Conservation (phyloP, 148 eudicot genomes). For the Rhododendron mucronatum region DNA sequence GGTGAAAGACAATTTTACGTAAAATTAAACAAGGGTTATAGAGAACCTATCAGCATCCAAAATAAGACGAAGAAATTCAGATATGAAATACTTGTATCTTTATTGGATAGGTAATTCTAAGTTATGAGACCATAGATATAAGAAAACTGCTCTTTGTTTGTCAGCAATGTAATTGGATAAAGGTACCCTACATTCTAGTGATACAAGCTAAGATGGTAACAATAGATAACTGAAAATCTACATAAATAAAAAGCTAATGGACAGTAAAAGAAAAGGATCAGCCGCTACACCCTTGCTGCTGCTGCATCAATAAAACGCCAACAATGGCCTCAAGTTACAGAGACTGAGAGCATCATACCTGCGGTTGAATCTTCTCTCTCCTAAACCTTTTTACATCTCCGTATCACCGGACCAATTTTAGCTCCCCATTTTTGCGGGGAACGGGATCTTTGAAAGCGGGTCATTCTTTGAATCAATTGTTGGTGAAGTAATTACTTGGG, state of each 20-base stretch:
- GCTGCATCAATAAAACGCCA: conserved; percentile 13
- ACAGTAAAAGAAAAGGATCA: neutral
- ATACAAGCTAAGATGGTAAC: neutral
- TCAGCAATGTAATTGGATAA: neutral
- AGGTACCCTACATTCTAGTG: neutral
- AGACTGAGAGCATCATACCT: conserved; percentile 14
- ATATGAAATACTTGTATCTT: neutral
- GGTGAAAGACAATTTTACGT: neutral
- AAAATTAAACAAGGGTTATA: neutral
- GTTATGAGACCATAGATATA: neutral
- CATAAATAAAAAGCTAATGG: neutral
- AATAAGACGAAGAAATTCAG: neutral
- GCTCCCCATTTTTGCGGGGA: conserved; percentile 38
- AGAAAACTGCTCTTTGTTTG: neutral
- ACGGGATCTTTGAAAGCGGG: conserved; percentile 25
- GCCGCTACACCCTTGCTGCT: conserved; percentile 8
- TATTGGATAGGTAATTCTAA: neutral
- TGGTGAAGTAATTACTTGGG: conserved; percentile 27
- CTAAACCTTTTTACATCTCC: conserved; percentile 14
- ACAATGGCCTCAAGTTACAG: conserved; percentile 15
- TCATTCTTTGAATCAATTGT: conserved; percentile 28
- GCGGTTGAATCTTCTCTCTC: conserved; percentile 14
- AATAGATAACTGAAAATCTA: neutral
- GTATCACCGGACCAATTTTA: conserved; percentile 30
- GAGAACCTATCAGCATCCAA: conserved; percentile 5